phyloP scores from a whole-genome alignment of 257 asterid species.

The Primulina eburnea region DNA sequence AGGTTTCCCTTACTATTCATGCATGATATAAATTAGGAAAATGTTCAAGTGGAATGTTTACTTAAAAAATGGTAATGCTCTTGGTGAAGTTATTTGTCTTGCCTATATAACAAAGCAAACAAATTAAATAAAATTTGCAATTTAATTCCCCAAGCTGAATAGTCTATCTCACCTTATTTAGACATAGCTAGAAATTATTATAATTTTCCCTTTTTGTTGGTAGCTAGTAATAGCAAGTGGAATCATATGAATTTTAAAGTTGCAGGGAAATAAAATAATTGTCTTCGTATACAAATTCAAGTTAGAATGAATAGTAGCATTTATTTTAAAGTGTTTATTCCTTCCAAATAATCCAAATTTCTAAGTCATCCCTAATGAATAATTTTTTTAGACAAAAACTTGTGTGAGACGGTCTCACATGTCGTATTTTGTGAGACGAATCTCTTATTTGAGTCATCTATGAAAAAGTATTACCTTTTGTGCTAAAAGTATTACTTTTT shows the following conservation, averaged over 20 bases:
- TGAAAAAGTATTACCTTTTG: too few species aligned
- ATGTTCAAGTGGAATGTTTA: conserved; percentile 28
- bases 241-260: conserved; percentile 16
- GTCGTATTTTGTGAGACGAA: too few species aligned
- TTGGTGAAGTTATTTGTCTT: conserved; percentile 22
- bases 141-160: conserved; percentile 5
- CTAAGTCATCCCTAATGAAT: too few species aligned
- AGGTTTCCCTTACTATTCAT: background rate
- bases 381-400: too few species aligned
- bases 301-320: too few species aligned
- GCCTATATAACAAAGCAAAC: conserved; percentile 1
- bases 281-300: background rate
- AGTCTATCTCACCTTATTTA: conserved; percentile 24
- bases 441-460: too few species aligned
- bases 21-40: conserved; percentile 16
- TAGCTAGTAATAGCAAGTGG: conserved; percentile 23
- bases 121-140: conserved; percentile 19
- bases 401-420: too few species aligned
- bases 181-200: background rate
- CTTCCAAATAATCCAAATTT: too few species aligned
- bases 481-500: too few species aligned
- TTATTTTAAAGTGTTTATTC: too few species aligned
- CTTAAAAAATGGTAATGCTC: conserved; percentile 24
- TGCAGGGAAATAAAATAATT: background rate
- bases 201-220: background rate